These are phyloP conservation scores for Pythium dissimile DNA, from an alignment of 352 stramenopile species.

Conservation along the genomic window DNA sequence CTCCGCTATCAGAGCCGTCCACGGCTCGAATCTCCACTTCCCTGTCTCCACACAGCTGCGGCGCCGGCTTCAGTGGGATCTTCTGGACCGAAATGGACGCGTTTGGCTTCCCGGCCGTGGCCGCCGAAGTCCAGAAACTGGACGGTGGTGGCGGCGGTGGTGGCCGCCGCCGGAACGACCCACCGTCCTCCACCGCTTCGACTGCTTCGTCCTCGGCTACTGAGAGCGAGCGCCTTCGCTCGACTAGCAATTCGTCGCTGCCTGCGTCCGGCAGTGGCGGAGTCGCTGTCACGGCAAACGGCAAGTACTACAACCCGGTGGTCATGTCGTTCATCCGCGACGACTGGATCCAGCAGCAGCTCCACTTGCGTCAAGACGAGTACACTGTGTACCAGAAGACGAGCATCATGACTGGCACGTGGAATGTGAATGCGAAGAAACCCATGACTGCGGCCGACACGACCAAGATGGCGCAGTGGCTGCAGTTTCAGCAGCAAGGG, in stretches of 20 bases:
- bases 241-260: not conserved
- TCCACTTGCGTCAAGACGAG: conserved; percentile 47
- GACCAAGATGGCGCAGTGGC: conserved; percentile 63
- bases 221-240: not conserved
- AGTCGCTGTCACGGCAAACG: conserved; percentile 26
- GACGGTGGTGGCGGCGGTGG: not conserved
- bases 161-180: not conserved
- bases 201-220: conserved; percentile 1
- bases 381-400: conserved; percentile 71
- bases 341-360: conserved; percentile 84
- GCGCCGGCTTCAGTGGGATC: too few relatives aligned
- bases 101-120: conserved; percentile 18
- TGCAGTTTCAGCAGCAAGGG: conserved; percentile 33
- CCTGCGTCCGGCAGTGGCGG: not conserved
- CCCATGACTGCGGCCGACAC: conserved; percentile 64
- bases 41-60: too few relatives aligned
- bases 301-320: conserved; percentile 75
- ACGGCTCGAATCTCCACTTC: too few relatives aligned
- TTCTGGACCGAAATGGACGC: conserved; percentile 25
- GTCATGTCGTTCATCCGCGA: conserved; percentile 85
- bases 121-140: conserved; percentile 22
- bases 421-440: conserved; percentile 99
- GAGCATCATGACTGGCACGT: conserved; percentile 88
- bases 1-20: too few relatives aligned
- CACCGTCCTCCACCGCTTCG: not conserved